Evolutionary conservation across 1,284 basidiomycete species (phyloP).

Genomic region (Coniferiporia weirii): DNA sequence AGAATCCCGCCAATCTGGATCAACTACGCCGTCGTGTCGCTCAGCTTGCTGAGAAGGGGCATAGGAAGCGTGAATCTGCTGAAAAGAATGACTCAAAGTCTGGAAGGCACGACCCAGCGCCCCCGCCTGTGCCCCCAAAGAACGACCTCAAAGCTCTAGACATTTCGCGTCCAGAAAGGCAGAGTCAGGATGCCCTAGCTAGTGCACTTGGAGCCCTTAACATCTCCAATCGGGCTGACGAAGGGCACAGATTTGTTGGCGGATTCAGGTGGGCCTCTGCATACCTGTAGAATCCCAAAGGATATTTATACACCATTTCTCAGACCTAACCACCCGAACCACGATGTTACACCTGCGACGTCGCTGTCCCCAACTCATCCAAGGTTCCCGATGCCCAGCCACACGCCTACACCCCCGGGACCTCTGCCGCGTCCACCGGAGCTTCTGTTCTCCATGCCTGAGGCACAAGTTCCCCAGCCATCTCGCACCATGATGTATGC

Average conservation of each 20-base stretch:
- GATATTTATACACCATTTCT: neutral
- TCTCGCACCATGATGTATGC: conserved; percentile 65
- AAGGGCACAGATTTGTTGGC: conserved; percentile 12
- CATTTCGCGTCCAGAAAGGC: neutral
- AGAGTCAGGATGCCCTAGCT: neutral
- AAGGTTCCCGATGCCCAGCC: conserved; percentile 3
- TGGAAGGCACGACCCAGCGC: neutral
- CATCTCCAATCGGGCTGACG: too few species aligned
- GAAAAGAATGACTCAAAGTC: neutral
- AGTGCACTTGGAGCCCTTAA: too few species aligned
- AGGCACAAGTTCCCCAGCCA: conserved; percentile 31
- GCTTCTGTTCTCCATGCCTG: conserved; percentile 28
- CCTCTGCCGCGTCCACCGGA: conserved; percentile 34
- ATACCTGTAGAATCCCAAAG: neutral
- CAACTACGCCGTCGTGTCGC: neutral
- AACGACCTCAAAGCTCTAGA: conserved; percentile 2
- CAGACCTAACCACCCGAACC: conserved; percentile 13
- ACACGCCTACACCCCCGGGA: conserved; percentile 12
- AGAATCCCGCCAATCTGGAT: neutral
- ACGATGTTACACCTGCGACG: neutral
- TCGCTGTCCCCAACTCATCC: conserved; percentile 10
- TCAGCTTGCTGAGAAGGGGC: neutral
- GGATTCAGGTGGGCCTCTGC: conserved; percentile 15
- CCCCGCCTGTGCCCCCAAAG: conserved; percentile 11
- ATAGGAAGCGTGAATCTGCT: neutral